Evolutionary conservation across 2,329 filamentous ascomycete species (phyloP).

Genomic region (Trichophyton mentagrophytes): DNA sequence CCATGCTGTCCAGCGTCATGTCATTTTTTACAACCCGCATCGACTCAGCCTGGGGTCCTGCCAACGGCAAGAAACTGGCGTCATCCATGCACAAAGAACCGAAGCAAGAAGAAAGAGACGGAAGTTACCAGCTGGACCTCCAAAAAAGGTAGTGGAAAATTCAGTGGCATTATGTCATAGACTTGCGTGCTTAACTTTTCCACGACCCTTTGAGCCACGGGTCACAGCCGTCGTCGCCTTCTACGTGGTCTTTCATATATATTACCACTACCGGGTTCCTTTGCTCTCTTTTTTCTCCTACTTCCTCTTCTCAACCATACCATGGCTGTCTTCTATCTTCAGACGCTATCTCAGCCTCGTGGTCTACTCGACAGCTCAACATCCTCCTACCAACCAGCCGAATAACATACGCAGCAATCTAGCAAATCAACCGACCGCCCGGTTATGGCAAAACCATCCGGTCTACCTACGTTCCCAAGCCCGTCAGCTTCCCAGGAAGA

Average conservation of each 20-base stretch:
- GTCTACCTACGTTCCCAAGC: background rate
- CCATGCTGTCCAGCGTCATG: background rate
- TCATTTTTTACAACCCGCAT: too few relatives aligned
- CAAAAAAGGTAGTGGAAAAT: background rate
- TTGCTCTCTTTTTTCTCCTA: background rate
- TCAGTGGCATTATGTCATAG: background rate
- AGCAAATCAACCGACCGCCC: background rate
- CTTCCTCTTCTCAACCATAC: background rate
- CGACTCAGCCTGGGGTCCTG: too few relatives aligned
- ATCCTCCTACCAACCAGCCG: background rate
- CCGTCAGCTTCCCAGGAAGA: background rate
- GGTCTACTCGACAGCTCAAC: background rate
- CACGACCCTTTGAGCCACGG: background rate
- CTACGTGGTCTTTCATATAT: background rate
- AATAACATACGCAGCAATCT: background rate
- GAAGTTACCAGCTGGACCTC: too few relatives aligned
- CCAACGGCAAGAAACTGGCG: background rate
- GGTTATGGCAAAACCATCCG: background rate
- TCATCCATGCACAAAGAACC: too few relatives aligned
- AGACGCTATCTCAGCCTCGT: background rate
- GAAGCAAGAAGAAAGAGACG: too few relatives aligned
- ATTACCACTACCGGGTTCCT: background rate
- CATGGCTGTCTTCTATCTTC: background rate
- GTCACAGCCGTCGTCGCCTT: background rate
- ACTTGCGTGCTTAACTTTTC: background rate